phyloP scores from a whole-genome alignment of 73 alveolate species.

The Tetrahymena thermophila region DNA sequence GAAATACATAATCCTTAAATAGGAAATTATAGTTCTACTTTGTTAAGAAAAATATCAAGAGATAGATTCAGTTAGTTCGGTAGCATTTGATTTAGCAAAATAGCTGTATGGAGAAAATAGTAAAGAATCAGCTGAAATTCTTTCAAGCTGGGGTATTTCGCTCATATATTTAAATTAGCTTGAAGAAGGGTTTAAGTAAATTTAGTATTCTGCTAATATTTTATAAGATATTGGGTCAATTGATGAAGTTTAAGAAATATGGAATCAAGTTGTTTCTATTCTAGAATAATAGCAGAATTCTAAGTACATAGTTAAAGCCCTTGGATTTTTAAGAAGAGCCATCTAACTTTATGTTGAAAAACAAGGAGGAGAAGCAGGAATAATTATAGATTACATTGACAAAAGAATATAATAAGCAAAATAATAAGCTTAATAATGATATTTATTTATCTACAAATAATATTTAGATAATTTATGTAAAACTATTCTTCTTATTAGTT shows the following conservation, averaged over 20 bases:
- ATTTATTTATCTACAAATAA: background rate
- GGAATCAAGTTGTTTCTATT: background rate
- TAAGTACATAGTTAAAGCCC: background rate
- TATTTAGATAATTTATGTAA: background rate
- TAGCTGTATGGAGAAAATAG: background rate
- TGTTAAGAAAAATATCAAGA: background rate
- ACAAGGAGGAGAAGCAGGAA: background rate
- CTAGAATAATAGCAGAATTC: background rate
- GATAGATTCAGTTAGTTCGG: background rate
- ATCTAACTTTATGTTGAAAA: background rate
- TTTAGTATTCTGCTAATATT: background rate
- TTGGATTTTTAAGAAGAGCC: background rate
- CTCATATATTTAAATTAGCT: background rate
- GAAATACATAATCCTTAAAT: background rate
- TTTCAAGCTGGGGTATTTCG: background rate
- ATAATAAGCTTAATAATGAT: background rate
- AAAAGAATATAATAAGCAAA: background rate
- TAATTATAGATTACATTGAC: background rate
- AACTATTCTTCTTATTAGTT: background rate
- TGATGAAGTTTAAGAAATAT: background rate
- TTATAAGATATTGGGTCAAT: background rate
- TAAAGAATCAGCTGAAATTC: background rate
- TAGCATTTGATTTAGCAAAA: background rate
- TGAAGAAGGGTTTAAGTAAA: background rate
- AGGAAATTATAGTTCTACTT: background rate